Percentiles rank a stretch among this genome's conserved stretches.
phyloP scores from a whole-genome alignment of 139 green algal species.

The Protoeuglena noctilucae region DNA sequence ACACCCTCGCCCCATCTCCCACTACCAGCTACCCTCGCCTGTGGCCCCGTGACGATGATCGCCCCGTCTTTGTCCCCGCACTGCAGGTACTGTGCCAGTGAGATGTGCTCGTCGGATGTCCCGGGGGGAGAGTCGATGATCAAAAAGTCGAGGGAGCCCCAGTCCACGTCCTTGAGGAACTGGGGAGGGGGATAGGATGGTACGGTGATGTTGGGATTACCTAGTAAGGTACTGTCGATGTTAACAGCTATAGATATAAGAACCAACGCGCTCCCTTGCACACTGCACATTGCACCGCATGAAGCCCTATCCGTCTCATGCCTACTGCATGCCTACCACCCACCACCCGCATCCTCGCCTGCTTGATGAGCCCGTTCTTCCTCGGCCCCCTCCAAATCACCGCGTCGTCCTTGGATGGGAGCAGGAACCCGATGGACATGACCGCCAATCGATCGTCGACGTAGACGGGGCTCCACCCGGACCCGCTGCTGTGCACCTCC shows the following conservation, averaged over 20 bases:
- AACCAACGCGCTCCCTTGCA: too few relatives aligned
- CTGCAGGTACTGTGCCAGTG: conserved; percentile 66
- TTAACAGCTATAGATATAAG: too few relatives aligned
- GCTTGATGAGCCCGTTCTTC: conserved; percentile 92
- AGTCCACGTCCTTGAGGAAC: conserved; percentile 91
- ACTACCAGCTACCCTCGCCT: too few relatives aligned
- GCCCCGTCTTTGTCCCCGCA: conserved; percentile 32
- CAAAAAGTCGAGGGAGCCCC: conserved; percentile 86
- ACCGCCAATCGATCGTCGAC: conserved; percentile 87
- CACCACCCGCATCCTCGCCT: too few relatives aligned
- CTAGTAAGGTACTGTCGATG: too few relatives aligned
- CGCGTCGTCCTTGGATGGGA: conserved; percentile 82
- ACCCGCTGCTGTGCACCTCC: conserved; percentile 67
- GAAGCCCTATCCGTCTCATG: too few relatives aligned
- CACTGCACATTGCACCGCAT: too few relatives aligned
- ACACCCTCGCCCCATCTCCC: too few relatives aligned
- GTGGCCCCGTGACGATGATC: conserved; percentile 56
- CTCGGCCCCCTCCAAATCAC: conserved; percentile 90
- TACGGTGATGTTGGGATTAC: too few relatives aligned
- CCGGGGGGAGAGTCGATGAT: conserved; percentile 92
- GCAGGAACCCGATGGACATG: conserved; percentile 97
- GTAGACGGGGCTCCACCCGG: conserved; percentile 79
- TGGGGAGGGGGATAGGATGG: too few relatives aligned
- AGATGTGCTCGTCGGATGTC: conserved; percentile 96
- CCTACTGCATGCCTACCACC: too few relatives aligned